Percentiles rank a stretch among this genome's conserved stretches.
Evolutionary conservation across 208 protist genomes (phyloP).

Genomic region (Acanthamoeba royreba): DNA sequence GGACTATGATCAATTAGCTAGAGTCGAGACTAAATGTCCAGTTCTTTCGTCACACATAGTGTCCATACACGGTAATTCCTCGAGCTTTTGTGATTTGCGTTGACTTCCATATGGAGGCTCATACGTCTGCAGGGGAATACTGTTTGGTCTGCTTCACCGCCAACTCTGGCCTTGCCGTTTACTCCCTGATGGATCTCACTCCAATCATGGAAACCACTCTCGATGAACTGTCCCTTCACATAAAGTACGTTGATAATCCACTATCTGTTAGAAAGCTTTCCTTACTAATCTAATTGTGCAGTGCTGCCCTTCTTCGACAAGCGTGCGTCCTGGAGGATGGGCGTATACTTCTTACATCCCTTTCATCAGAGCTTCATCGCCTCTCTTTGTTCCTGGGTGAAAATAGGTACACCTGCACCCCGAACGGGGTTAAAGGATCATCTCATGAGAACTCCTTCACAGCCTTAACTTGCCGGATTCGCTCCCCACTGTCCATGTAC

Average conservation of each 20-base stretch:
- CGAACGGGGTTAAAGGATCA: no score
- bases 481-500: background rate
- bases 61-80: background rate
- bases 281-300: background rate
- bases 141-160: background rate
- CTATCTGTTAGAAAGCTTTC: background rate
- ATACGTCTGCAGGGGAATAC: background rate
- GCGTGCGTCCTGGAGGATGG: background rate
- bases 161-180: background rate
- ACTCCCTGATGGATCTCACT: slow-evolving; percentile 9
- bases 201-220: background rate
- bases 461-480: background rate
- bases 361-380: background rate
- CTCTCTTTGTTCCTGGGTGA: background rate
- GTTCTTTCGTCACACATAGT: background rate
- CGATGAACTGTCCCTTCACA: background rate
- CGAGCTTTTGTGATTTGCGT: background rate
- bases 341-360: background rate
- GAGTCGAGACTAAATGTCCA: background rate
- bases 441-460: background rate
- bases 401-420: background rate
- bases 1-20: background rate
- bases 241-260: background rate
- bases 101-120: background rate
- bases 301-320: background rate